phyloP scores from a whole-genome alignment of 2,329 filamentous ascomycete species.

The Calcarisporium arbuscula region DNA sequence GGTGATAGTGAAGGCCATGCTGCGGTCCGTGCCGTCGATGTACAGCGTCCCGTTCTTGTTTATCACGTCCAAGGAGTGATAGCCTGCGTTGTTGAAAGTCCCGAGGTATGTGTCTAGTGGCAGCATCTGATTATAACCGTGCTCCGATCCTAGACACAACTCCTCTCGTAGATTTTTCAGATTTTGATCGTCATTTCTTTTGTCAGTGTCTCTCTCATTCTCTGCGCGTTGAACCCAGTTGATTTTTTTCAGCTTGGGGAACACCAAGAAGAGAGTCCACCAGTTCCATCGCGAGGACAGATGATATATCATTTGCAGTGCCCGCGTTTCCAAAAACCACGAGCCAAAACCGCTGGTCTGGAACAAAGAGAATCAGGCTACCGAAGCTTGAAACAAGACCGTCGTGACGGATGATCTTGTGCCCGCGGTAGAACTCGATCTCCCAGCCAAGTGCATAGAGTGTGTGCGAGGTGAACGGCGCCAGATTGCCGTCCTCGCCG shows the following conservation, averaged over 20 bases:
- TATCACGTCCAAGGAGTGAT: constrained; percentile 15
- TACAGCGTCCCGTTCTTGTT: constrained; percentile 12
- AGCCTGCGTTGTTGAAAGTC: constrained; percentile 18
- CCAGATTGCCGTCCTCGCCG: constrained; percentile 7
- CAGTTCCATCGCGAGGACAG: constrained; percentile 14
- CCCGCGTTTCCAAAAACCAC: constrained; percentile 19
- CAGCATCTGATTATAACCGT: constrained; percentile 1
- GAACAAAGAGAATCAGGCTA: constrained; percentile 20
- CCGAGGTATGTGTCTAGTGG: constrained; percentile 14
- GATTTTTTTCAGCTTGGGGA: constrained; percentile 1
- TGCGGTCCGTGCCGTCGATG: constrained; percentile 21
- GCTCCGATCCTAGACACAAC: too few species aligned
- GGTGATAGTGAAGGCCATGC: constrained; percentile 17
- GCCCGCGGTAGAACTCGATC: constrained; percentile 13
- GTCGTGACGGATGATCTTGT: constrained; percentile 18
- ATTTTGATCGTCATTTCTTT: too few species aligned
- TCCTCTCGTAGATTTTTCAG: too few species aligned
- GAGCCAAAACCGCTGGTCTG: constrained; percentile 16
- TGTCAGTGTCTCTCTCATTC: neutral
- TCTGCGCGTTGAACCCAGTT: constrained; percentile 1
- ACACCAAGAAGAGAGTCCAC: constrained; percentile 12
- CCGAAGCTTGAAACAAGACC: constrained; percentile 18
- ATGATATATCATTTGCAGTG: constrained; percentile 9
- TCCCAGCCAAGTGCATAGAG: constrained; percentile 20
- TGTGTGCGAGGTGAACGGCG: constrained; percentile 5